phyloP scores from a whole-genome alignment of 768 basidiomycete genomes.

The Floccularia luteovirens region DNA sequence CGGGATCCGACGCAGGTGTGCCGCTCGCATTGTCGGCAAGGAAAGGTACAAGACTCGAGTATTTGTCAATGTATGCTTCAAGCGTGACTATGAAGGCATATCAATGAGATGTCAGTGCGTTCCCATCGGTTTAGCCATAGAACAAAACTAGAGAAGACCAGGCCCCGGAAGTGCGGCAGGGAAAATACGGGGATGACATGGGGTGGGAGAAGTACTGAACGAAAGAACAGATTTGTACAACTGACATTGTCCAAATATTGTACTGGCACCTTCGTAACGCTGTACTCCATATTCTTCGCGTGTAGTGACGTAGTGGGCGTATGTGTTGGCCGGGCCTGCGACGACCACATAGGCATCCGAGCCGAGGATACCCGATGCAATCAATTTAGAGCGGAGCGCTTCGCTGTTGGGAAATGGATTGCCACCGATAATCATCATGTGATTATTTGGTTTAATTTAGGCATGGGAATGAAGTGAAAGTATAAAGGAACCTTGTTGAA shows the following conservation, averaged over 20 bases:
- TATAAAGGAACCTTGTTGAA: conserved; percentile 15
- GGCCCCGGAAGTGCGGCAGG: conserved; percentile 1
- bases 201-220: no score
- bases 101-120: not conserved
- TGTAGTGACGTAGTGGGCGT: conserved; percentile 68
- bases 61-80: conserved; percentile 78
- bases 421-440: conserved; percentile 3
- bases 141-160: conserved; percentile 2
- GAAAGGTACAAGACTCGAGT: conserved; percentile 57
- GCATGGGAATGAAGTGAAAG: conserved; percentile 8
- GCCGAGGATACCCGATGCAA: conserved; percentile 55
- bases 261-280: conserved; percentile 78
- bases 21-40: conserved; percentile 42
- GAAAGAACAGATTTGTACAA: conserved; percentile 8
- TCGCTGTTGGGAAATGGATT: conserved; percentile 32
- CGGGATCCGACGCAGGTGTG: conserved; percentile 50
- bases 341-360: conserved; percentile 69
- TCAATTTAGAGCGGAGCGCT: conserved; percentile 56
- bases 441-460: conserved; percentile 2
- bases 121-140: conserved; percentile 1
- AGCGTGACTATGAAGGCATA: conserved; percentile 44
- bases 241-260: conserved; percentile 69
- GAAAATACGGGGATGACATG: conserved; percentile 1
- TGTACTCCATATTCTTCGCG: conserved; percentile 69
- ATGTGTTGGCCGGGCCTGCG: conserved; percentile 79